These are phyloP conservation scores for Colletotrichum truncatum DNA, from an alignment of 2,329 filamentous ascomycete genomes.

Conservation along the genomic window DNA sequence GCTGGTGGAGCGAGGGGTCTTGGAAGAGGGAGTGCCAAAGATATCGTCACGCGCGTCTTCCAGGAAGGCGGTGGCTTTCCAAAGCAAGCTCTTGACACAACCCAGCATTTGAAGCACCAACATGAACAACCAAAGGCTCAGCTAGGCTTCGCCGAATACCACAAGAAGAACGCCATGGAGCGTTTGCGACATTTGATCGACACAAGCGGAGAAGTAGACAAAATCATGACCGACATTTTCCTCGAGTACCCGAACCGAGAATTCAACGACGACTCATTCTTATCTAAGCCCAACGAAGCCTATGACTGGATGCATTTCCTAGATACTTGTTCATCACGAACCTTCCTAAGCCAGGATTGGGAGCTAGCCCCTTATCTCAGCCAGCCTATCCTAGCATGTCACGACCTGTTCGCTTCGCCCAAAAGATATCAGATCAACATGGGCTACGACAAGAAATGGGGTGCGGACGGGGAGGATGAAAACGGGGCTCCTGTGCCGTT, in stretches of 20 bases:
- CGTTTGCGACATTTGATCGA: constrained; percentile 80
- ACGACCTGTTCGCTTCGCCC: constrained; percentile 86
- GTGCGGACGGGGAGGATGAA: constrained; percentile 56
- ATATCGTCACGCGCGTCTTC: constrained; percentile 82
- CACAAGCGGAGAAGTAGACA: constrained; percentile 80
- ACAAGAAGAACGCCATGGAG: constrained; percentile 77
- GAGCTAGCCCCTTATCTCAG: constrained; percentile 89
- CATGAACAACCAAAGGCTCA: constrained; percentile 66
- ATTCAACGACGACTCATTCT: constrained; percentile 91
- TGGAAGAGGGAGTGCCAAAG: constrained; percentile 76
- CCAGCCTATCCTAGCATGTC: constrained; percentile 88
- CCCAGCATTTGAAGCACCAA: constrained; percentile 42
- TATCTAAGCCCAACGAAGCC: constrained; percentile 86
- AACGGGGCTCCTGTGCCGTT: constrained; percentile 73
- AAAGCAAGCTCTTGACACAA: constrained; percentile 57
- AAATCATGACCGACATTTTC: constrained; percentile 86
- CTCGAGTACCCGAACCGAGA: constrained; percentile 85
- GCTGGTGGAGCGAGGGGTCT: constrained; percentile 77
- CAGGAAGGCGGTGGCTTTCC: constrained; percentile 82
- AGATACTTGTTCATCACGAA: constrained; percentile 79
- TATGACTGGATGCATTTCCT: constrained; percentile 98
- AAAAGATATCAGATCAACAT: constrained; percentile 55
- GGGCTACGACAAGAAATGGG: constrained; percentile 55
- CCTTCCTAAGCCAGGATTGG: constrained; percentile 91
- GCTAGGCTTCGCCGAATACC: constrained; percentile 76